Evolutionary conservation across 2,329 filamentous ascomycete species (phyloP).

Genomic region (Aspergillus sp.): DNA sequence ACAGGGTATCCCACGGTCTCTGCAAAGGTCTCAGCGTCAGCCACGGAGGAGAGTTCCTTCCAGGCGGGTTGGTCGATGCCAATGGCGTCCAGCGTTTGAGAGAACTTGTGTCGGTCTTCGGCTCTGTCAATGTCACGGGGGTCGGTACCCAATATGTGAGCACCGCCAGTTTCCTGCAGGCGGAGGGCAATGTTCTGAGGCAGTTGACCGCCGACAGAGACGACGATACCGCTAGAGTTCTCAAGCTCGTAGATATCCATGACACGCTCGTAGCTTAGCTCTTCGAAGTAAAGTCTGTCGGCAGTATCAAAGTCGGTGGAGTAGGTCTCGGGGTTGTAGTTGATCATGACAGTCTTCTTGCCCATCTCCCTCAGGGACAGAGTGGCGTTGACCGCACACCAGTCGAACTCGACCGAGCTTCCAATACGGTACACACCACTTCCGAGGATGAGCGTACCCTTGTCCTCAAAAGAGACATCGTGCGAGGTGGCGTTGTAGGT

Average conservation of each 20-base stretch:
- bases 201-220: slow-evolving; percentile 91
- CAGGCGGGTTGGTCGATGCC: slow-evolving; percentile 94
- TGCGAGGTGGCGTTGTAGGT: slow-evolving; percentile 95
- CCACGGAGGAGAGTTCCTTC: slow-evolving; percentile 89
- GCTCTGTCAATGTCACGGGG: slow-evolving; percentile 95
- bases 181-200: slow-evolving; percentile 96
- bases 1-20: slow-evolving; percentile 84
- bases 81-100: slow-evolving; percentile 91
- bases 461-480: slow-evolving; percentile 88
- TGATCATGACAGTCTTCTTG: slow-evolving; percentile 98
- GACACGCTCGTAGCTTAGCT: slow-evolving; percentile 91
- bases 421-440: slow-evolving; percentile 97
- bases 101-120: slow-evolving; percentile 97
- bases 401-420: slow-evolving; percentile 96
- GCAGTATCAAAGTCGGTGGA: slow-evolving; percentile 80
- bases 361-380: slow-evolving; percentile 75
- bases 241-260: slow-evolving; percentile 99
- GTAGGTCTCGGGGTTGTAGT: slow-evolving; percentile 77
- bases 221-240: slow-evolving; percentile 73
- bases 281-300: slow-evolving; percentile 92
- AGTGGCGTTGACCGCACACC: slow-evolving; percentile 90
- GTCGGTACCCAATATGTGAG: slow-evolving; percentile 85
- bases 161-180: slow-evolving; percentile 82
- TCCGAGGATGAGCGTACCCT: slow-evolving; percentile 80
- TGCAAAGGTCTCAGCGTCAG: slow-evolving; percentile 81